Percentiles rank a stretch among this genome's conserved stretches.
phyloP scores from a whole-genome alignment of 1,284 basidiomycete genomes.

The Schizophyllum commune region DNA sequence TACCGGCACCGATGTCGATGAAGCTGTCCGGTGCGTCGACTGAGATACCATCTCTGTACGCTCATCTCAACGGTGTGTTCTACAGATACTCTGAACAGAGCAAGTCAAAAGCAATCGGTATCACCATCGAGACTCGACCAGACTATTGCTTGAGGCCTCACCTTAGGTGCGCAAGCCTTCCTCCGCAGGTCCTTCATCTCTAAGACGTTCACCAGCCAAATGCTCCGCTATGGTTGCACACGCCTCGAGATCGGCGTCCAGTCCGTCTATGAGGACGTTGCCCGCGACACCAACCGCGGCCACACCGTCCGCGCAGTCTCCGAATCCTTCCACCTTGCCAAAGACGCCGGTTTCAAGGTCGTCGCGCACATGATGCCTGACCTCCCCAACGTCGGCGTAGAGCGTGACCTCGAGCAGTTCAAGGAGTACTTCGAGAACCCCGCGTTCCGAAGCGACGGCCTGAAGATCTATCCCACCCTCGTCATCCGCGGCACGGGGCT shows the following conservation, averaged over 20 bases:
- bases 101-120: slow-evolving; percentile 97
- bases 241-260: slow-evolving; percentile 98
- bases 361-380: slow-evolving; percentile 99
- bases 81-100: slow-evolving; percentile 88
- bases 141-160: slow-evolving; percentile 98
- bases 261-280: slow-evolving; percentile 98
- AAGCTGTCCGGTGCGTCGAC: slow-evolving; percentile 75
- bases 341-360: slow-evolving; percentile 99
- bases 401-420: slow-evolving; percentile 98
- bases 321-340: slow-evolving; percentile 97
- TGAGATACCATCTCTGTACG: neutral
- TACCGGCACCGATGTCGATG: slow-evolving; percentile 90
- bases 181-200: neutral
- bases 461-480: slow-evolving; percentile 98
- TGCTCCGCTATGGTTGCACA: slow-evolving; percentile 98
- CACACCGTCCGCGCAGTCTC: slow-evolving; percentile 98
- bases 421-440: slow-evolving; percentile 99
- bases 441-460: slow-evolving; percentile 91
- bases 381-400: slow-evolving; percentile 94
- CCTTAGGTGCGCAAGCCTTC: slow-evolving; percentile 50
- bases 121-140: slow-evolving; percentile 97
- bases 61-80: slow-evolving; percentile 1
- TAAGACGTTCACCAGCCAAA: slow-evolving; percentile 61
- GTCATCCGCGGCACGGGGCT: slow-evolving; percentile 97
- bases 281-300: slow-evolving; percentile 95